Evolutionary conservation across 2,329 filamentous ascomycete genomes (phyloP).

Genomic region (Cyanodermella asteris): DNA sequence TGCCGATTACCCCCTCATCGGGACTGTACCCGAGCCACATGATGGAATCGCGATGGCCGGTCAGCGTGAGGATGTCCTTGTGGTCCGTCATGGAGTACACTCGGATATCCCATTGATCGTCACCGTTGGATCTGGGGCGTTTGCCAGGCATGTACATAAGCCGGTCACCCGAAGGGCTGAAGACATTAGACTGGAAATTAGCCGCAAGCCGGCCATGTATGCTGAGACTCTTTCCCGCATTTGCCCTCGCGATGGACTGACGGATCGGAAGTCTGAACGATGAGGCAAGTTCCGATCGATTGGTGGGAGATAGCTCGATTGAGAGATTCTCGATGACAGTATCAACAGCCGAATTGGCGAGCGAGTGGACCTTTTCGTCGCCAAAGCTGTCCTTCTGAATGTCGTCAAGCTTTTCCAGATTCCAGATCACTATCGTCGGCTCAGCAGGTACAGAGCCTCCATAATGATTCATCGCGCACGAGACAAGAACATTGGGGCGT

Average conservation of each 20-base stretch:
- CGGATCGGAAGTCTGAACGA: too few relatives aligned
- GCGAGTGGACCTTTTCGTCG: not conserved
- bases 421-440: constrained; percentile 2
- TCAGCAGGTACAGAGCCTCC: not conserved
- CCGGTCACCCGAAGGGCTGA: constrained; percentile 1
- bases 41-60: constrained; percentile 1
- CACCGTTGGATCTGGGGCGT: not conserved
- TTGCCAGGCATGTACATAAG: constrained; percentile 1
- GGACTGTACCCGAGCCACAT: constrained; percentile 2
- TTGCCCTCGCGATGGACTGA: not conserved
- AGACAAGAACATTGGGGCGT: not conserved
- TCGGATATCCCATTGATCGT: constrained; percentile 1
- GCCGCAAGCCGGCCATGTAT: not conserved
- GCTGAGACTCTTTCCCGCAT: not conserved
- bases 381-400: not conserved
- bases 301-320: too few relatives aligned
- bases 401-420: constrained; percentile 2
- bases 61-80: not conserved
- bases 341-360: not conserved
- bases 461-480: constrained; percentile 2
- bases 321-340: not conserved
- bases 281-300: too few relatives aligned
- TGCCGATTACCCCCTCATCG: constrained; percentile 1
- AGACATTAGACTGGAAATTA: not conserved
- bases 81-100: not conserved